Evolutionary conservation across 2,329 filamentous ascomycete genomes (phyloP).

Genomic region (Fusarium sarcochroum): DNA sequence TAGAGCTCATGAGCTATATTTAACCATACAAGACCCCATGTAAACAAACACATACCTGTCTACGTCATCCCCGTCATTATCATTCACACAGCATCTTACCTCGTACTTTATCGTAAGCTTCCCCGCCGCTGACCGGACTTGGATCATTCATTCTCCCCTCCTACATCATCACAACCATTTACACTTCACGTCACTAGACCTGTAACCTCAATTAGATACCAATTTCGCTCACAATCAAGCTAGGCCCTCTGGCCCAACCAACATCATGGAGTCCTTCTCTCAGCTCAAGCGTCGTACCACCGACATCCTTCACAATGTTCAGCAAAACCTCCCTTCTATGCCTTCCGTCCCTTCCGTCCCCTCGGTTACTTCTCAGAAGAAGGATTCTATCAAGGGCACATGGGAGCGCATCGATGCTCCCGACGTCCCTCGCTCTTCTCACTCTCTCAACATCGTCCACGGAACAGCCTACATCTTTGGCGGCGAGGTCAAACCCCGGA

Average conservation of each 20-base stretch:
- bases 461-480: constrained; percentile 78
- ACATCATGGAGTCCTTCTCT: constrained; percentile 63
- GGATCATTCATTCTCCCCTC: constrained; percentile 17
- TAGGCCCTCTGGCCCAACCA: constrained; percentile 30
- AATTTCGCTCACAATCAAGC: constrained; percentile 4
- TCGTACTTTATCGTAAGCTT: constrained; percentile 35
- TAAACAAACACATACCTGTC: constrained; percentile 27
- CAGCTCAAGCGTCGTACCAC: constrained; percentile 69
- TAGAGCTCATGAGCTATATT: constrained; percentile 16
- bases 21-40: constrained; percentile 15
- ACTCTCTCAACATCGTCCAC: constrained; percentile 73
- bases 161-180: constrained; percentile 29
- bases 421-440: constrained; percentile 78
- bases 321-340: constrained; percentile 60
- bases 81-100: constrained; percentile 35
- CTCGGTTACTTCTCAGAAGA: constrained; percentile 38
- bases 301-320: constrained; percentile 65
- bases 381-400: constrained; percentile 65
- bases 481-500: constrained; percentile 76
- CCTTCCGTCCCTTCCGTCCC: constrained; percentile 55
- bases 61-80: constrained; percentile 39
- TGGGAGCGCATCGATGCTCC: constrained; percentile 72
- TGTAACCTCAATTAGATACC: not conserved
- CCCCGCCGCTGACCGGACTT: constrained; percentile 38
- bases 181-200: not conserved